These are phyloP conservation scores for Ceratocystis harringtonii DNA, from an alignment of 2,329 filamentous ascomycete species.

Conservation along the genomic window DNA sequence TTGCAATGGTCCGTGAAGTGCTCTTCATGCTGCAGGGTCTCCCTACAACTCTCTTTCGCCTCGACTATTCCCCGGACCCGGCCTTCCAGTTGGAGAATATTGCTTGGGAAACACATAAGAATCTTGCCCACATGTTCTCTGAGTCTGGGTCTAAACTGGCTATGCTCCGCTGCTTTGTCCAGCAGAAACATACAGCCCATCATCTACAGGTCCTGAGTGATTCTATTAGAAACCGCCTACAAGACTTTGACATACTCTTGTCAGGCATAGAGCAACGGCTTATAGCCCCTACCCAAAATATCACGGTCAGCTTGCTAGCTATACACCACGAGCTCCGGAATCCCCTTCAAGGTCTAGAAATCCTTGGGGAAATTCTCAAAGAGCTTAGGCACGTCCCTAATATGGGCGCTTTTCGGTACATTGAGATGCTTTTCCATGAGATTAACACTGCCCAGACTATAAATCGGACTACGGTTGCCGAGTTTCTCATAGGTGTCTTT, in stretches of 20 bases:
- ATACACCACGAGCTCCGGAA: constrained; percentile 43
- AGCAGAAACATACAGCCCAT: constrained; percentile 33
- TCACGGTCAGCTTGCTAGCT: constrained; percentile 51
- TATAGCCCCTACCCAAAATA: constrained; percentile 36
- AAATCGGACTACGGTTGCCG: constrained; percentile 46
- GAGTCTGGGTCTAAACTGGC: constrained; percentile 33
- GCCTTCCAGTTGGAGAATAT: constrained; percentile 34
- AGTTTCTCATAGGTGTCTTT: constrained; percentile 53
- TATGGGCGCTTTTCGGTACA: constrained; percentile 49
- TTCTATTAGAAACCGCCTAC: constrained; percentile 42
- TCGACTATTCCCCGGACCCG: constrained; percentile 27
- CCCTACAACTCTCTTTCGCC: constrained; percentile 54
- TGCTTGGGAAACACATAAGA: constrained; percentile 35
- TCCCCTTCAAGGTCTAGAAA: constrained; percentile 39
- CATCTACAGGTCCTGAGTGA: constrained; percentile 59
- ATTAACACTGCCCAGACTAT: constrained; percentile 55
- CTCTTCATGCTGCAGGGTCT: constrained; percentile 77
- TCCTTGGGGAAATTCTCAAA: constrained; percentile 47
- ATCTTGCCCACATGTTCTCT: constrained; percentile 33
- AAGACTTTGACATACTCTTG: constrained; percentile 42
- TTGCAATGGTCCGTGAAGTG: constrained; percentile 58
- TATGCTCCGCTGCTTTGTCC: constrained; percentile 32
- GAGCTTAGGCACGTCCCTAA: constrained; percentile 36
- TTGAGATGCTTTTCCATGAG: constrained; percentile 63
- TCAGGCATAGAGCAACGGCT: constrained; percentile 46